Evolutionary conservation across 768 basidiomycete species (phyloP).

Genomic region (Glaciozyma martinii): DNA sequence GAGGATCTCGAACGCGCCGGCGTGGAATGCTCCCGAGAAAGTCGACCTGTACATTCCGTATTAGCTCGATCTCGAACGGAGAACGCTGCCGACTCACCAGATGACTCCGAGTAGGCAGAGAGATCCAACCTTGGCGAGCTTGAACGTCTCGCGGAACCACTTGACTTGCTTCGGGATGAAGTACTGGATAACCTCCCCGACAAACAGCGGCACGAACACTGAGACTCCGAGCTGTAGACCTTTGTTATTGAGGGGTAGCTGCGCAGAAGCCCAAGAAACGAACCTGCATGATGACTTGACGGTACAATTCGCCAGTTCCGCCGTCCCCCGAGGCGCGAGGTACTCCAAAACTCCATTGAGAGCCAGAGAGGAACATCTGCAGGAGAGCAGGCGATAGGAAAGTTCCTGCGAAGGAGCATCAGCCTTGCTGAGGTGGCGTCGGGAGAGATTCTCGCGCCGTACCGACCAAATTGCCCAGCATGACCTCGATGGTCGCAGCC

Average conservation of each 20-base stretch:
- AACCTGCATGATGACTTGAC: conserved; percentile 35
- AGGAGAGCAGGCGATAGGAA: conserved; percentile 37
- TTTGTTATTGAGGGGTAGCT: conserved; percentile 1
- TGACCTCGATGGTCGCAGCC: conserved; percentile 37
- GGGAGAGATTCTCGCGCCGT: not conserved
- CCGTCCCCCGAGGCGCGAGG: conserved; percentile 29
- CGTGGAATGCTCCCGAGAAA: conserved; percentile 34
- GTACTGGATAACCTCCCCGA: conserved; percentile 37
- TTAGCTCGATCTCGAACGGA: conserved; percentile 3
- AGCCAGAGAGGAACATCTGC: conserved; percentile 14
- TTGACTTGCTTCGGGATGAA: conserved; percentile 33
- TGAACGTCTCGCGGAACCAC: conserved; percentile 25
- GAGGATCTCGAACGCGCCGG: conserved; percentile 34
- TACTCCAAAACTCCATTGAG: conserved; percentile 24
- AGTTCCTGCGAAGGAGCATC: conserved; percentile 15
- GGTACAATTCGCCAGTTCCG: conserved; percentile 30
- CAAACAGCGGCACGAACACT: conserved; percentile 37
- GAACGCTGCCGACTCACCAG: conserved; percentile 23
- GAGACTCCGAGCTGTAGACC: conserved; percentile 33
- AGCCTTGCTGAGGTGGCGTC: not conserved
- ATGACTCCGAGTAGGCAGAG: conserved; percentile 36
- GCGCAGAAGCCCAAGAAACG: conserved; percentile 19
- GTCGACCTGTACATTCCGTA: conserved; percentile 19
- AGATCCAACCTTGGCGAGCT: conserved; percentile 34
- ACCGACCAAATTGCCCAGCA: conserved; percentile 36